These are phyloP conservation scores for Mortierella alpina DNA, from an alignment of 192 early-diverging fungal genomes.

Conservation along the genomic window DNA sequence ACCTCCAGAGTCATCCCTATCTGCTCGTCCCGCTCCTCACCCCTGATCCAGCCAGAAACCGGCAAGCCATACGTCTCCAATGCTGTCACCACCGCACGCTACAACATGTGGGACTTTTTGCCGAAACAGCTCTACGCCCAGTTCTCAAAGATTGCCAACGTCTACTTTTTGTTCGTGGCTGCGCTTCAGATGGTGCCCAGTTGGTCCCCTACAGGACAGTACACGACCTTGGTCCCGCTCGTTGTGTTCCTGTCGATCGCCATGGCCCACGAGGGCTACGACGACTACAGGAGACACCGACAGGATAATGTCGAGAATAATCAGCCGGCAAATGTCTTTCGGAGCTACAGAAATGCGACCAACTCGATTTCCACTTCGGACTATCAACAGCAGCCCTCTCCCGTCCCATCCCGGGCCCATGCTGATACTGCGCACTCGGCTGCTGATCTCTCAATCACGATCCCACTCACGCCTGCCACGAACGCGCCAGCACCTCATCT, in stretches of 20 bases:
- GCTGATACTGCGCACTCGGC: conserved; percentile 21
- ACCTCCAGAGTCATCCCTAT: conserved; percentile 38
- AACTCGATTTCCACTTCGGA: conserved; percentile 55
- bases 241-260: conserved; percentile 79
- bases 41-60: conserved; percentile 56
- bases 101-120: conserved; percentile 66
- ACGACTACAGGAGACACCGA: conserved; percentile 75
- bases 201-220: conserved; percentile 82
- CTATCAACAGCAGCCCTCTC: conserved; percentile 51
- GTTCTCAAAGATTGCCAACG: conserved; percentile 77
- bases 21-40: conserved; percentile 23
- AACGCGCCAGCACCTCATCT: conserved; percentile 27
- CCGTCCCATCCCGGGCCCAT: conserved; percentile 57
- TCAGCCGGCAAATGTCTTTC: conserved; percentile 67
- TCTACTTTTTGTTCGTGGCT: conserved; percentile 76
- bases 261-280: conserved; percentile 82
- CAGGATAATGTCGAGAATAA: conserved; percentile 74
- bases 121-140: conserved; percentile 73
- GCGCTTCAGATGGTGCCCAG: conserved; percentile 69
- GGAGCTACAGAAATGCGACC: conserved; percentile 61
- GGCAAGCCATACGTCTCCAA: conserved; percentile 65
- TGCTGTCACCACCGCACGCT: conserved; percentile 71
- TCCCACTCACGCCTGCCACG: conserved; percentile 36
- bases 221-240: conserved; percentile 81
- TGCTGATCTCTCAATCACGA: conserved; percentile 40